Percentiles rank a stretch among this genome's conserved stretches.
Evolutionary conservation across 768 basidiomycete species (phyloP).

Genomic region (Suillus alpinus): DNA sequence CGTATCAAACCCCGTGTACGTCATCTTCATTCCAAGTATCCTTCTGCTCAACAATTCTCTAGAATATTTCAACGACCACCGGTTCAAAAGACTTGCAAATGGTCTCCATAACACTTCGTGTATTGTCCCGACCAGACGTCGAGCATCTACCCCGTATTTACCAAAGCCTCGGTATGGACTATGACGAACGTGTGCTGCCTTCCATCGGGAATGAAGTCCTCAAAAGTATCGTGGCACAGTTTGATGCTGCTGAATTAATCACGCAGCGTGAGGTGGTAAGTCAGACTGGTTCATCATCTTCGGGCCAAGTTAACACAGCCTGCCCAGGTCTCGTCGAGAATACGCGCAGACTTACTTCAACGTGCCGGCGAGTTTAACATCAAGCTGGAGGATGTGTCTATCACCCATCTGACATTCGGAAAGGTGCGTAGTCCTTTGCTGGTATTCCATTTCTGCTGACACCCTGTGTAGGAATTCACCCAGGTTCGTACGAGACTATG

Average conservation of each 20-base stretch:
- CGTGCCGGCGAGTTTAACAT: slow-evolving; percentile 97
- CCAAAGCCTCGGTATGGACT: slow-evolving; percentile 91
- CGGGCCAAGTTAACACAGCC: not conserved
- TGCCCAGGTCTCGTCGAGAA: slow-evolving; percentile 82
- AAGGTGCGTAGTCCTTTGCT: slow-evolving; percentile 46
- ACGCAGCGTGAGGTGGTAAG: slow-evolving; percentile 96
- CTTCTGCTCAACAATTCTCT: slow-evolving; percentile 8
- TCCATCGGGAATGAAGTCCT: slow-evolving; percentile 98
- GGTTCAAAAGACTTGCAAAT: slow-evolving; percentile 99
- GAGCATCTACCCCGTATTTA: slow-evolving; percentile 90
- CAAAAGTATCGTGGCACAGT: slow-evolving; percentile 97
- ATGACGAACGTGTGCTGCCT: slow-evolving; percentile 96
- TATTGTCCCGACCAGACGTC: slow-evolving; percentile 90
- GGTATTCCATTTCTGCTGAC: slow-evolving; percentile 2
- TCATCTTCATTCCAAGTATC: slow-evolving; percentile 7
- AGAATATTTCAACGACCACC: slow-evolving; percentile 99
- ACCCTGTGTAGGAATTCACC: slow-evolving; percentile 74
- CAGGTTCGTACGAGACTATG: slow-evolving; percentile 38
- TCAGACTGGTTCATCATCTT: slow-evolving; percentile 11
- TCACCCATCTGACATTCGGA: slow-evolving; percentile 87
- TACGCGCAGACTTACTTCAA: slow-evolving; percentile 87
- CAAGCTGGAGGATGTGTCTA: slow-evolving; percentile 94
- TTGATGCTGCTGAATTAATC: slow-evolving; percentile 94
- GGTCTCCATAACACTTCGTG: slow-evolving; percentile 95
- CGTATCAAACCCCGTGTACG: slow-evolving; percentile 92